Base-by-base conservation (phyloP, 805 yeast genomes). In the Kuraishia capsulata region DNA sequence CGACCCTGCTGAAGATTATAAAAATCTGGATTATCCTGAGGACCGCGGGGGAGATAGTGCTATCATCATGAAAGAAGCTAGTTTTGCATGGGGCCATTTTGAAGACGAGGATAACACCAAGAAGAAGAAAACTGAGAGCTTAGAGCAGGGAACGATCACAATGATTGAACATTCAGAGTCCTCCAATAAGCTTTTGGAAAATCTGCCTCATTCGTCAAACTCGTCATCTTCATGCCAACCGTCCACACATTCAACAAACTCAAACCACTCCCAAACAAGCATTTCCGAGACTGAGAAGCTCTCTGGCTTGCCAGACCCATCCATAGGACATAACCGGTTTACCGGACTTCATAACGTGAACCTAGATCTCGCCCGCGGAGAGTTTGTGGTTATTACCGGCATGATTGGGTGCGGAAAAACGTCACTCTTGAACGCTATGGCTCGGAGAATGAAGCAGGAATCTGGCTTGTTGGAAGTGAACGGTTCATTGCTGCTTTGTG, bases 381-480 rank as follows among this genome's bases (percentile, higher is more conserved):
- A 85, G 51, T 74, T 88, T 37, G 61, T 86, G 5, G 81, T 82
- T 42, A 68, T 84, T 20, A 82, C 90, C 0, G 96, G 96, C 13
- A 59, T 79, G 1, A 82, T 86, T 50, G 92, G 92, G 4, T 66
- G 82, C 2, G 92, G 92, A 36, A 82, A 82, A 49, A 61, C 84
- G 0, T 78, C 87, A 1, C 59, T 82, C 19, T 60, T 82, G 33
- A 69, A 66, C 44, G 83, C 88, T 0, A 61, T 82, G 37, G 66
- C 79, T 4, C 88, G 89, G 0, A 64, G 69, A 20, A 80, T 82
- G 81, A 59, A 64, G 18, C 67, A 69, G 43, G 54, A 57, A 0
- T 30, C 44, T 0, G 90, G 90, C 30, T 37, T 47, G 0, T 60
- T 78, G 2, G 56, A 59, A 37, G 56, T 76, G 3, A 68, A 65